Base-by-base conservation (phyloP, 2,329 filamentous ascomycete species). In the Diaporthe longicolla region DNA sequence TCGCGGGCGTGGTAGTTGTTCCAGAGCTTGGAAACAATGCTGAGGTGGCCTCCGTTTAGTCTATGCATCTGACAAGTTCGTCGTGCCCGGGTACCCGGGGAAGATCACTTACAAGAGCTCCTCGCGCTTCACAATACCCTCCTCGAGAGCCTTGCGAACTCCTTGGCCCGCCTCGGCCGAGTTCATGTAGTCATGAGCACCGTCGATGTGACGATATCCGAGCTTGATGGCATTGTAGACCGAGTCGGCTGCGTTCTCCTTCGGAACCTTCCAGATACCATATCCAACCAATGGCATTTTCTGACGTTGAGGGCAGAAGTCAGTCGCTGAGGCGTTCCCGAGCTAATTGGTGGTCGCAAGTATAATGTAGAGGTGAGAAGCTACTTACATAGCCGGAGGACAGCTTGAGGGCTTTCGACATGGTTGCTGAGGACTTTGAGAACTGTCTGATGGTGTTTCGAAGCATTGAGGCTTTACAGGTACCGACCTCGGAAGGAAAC, bases 1-100 rank as follows among this genome's bases (percentile, higher is more conserved):
- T 91, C 87, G 0, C 87, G 88, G 76, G 88, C 86, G 79, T 92
- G 90, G 78, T 83, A 87, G 81, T 90, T 91, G 83, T 91, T 92
- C 90, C 90, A 93, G 48, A 93, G 83, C 81, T 93, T 93, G 15
- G 90, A 91, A 2, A 89, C 91, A 77, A 93, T 85, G 82, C 66
- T 70, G 26, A 35, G 52, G 26, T 17, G 52, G 24, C 11, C 11
- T 21, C 11, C 6, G 40, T 8, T 4, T n/a, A n/a, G n/a, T n/a
- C n/a, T n/a, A n/a, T n/a, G 0, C 37, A 13, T n/a, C 15, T 48
- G 40, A 15, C 4, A 4, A 32, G 19, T 45, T 21, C 11, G 40
- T 17, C 29, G 29, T 32, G n/a, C 40, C 19, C 59, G 19, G 24
- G 3, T 17, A 7, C 40, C 19, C 59, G 19, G 24, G 3, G 9